These are phyloP conservation scores for Rhynchospora breviuscula DNA, from an alignment of 176 grass and related monocot species.

Conservation along the genomic window DNA sequence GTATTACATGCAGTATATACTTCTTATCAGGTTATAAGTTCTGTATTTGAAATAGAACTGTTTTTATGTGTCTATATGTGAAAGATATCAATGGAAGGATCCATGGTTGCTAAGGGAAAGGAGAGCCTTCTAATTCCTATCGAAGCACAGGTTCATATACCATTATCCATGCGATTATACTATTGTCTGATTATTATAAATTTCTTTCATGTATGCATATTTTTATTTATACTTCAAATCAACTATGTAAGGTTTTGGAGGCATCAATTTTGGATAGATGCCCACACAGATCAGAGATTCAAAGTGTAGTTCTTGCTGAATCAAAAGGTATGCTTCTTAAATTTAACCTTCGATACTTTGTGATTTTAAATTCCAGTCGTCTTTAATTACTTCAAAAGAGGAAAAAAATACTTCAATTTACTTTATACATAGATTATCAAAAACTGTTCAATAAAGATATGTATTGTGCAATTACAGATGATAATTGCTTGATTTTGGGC, in stretches of 20 bases:
- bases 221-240: slow-evolving; percentile 17
- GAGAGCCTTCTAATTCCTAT: slow-evolving; percentile 91
- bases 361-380: not conserved
- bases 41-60: slow-evolving; percentile 23
- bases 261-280: slow-evolving; percentile 78
- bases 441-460: not conserved
- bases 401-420: not conserved
- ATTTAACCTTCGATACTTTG: not conserved
- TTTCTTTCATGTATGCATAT: not conserved
- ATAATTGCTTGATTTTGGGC: slow-evolving; percentile 81
- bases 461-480: slow-evolving; percentile 34
- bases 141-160: slow-evolving; percentile 43
- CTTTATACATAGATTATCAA: not conserved
- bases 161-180: not conserved
- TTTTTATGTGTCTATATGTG: slow-evolving; percentile 8
- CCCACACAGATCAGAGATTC: slow-evolving; percentile 77
- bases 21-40: not conserved
- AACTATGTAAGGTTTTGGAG: slow-evolving; percentile 51
- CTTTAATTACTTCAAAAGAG: not conserved
- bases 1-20: not conserved
- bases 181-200: not conserved
- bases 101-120: slow-evolving; percentile 55
- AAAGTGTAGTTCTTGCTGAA: slow-evolving; percentile 70
- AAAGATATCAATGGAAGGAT: slow-evolving; percentile 76
- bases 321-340: slow-evolving; percentile 40